phyloP scores from a whole-genome alignment of 139 green algal species.

The Spirogloea muscicola region DNA sequence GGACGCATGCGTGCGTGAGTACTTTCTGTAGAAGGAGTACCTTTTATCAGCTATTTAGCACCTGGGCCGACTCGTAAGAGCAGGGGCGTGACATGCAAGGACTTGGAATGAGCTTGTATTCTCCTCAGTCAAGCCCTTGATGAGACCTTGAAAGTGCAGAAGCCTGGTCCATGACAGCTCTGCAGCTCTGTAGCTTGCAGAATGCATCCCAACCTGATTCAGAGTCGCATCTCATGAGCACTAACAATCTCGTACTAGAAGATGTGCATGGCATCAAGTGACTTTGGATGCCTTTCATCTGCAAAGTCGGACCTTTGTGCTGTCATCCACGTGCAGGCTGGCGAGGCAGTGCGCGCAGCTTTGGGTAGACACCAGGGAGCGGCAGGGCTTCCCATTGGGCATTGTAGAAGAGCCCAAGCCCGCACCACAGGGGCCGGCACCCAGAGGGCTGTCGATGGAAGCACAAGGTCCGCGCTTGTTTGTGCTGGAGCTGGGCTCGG shows the following conservation, averaged over 20 bases:
- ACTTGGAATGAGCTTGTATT: no score
- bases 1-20: slow-evolving; percentile 70
- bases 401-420: slow-evolving; percentile 31
- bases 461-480: slow-evolving; percentile 57
- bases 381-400: slow-evolving; percentile 86
- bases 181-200: no score
- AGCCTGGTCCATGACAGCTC: no score
- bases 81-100: no score
- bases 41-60: not conserved
- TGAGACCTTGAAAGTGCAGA: not conserved
- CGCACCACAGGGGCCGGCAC: slow-evolving; percentile 10
- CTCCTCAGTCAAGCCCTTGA: not conserved
- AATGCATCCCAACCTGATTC: no score
- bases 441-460: not conserved
- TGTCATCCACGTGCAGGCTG: slow-evolving; percentile 21
- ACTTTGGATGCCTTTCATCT: not conserved
- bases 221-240: no score
- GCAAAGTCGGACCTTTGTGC: not conserved
- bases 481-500: slow-evolving; percentile 93
- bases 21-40: not conserved
- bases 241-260: not conserved
- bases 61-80: no score
- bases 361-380: slow-evolving; percentile 82
- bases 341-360: slow-evolving; percentile 57
- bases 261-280: not conserved